These are phyloP conservation scores for Peniophora sp. DNA, from an alignment of 1,284 basidiomycete genomes.

Conservation along the genomic window DNA sequence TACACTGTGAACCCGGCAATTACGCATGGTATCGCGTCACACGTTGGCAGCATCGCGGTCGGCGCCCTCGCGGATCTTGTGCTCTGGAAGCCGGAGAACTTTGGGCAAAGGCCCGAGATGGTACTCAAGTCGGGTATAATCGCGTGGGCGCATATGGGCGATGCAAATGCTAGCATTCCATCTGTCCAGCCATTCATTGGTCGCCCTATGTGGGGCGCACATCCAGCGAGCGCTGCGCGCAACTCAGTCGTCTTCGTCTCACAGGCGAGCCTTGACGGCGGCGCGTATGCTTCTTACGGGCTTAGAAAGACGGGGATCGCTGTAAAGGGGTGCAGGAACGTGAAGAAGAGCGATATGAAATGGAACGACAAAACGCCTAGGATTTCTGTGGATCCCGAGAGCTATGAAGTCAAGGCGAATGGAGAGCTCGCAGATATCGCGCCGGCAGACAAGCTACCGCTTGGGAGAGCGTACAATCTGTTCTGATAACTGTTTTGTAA, in stretches of 20 bases:
- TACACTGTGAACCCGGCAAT: slow-evolving; percentile 99
- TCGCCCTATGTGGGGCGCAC: slow-evolving; percentile 85
- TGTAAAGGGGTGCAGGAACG: slow-evolving; percentile 69
- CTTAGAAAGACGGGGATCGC: slow-evolving; percentile 71
- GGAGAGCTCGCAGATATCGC: slow-evolving; percentile 70
- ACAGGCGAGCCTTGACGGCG: slow-evolving; percentile 59
- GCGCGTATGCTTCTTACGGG: slow-evolving; percentile 61
- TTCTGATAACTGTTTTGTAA: too few species aligned
- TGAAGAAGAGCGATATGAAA: slow-evolving; percentile 91
- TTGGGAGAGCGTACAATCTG: slow-evolving; percentile 67
- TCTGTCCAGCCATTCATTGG: slow-evolving; percentile 85
- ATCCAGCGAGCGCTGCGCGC: slow-evolving; percentile 65
- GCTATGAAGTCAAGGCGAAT: slow-evolving; percentile 81
- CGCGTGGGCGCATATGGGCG: slow-evolving; percentile 87
- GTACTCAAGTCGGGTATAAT: slow-evolving; percentile 94
- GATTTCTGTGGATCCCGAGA: slow-evolving; percentile 91
- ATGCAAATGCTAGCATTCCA: slow-evolving; percentile 90
- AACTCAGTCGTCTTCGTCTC: slow-evolving; percentile 87
- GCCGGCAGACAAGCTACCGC: slow-evolving; percentile 66
- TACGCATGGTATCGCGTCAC: slow-evolving; percentile 85
- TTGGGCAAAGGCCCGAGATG: slow-evolving; percentile 89
- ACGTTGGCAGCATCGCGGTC: slow-evolving; percentile 79
- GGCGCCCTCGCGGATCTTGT: slow-evolving; percentile 91
- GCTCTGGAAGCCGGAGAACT: slow-evolving; percentile 89
- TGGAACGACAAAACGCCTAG: slow-evolving; percentile 78